A percentile compares a stretch with the other conserved stretches of the same genome.
phyloP scores from a whole-genome alignment of 2,329 filamentous ascomycete species.

The Mycosphaerella sp. region DNA sequence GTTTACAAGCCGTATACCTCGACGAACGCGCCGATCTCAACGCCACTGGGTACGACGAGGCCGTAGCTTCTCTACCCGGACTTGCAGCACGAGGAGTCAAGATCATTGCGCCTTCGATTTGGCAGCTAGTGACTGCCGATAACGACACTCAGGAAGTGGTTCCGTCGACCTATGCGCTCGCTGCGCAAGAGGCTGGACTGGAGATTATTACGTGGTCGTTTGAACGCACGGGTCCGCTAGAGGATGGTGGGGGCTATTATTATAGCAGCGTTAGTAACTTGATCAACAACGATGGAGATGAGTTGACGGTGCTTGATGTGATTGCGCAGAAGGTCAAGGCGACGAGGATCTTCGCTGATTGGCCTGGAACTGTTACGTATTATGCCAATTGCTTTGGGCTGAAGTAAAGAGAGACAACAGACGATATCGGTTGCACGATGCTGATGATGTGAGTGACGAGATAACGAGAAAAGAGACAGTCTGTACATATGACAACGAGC shows the following conservation, averaged over 20 bases:
- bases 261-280: constrained; percentile 47
- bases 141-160: constrained; percentile 50
- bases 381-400: constrained; percentile 63
- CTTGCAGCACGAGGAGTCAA: constrained; percentile 55
- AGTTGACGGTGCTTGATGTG: constrained; percentile 61
- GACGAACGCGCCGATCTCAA: constrained; percentile 54
- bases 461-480: too few relatives aligned
- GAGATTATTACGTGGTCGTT: constrained; percentile 64
- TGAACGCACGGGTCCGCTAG: constrained; percentile 58
- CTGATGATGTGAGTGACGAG: too few relatives aligned
- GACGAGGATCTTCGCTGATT: constrained; percentile 60
- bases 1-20: constrained; percentile 57
- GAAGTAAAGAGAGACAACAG: neutral
- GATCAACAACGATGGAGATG: constrained; percentile 58
- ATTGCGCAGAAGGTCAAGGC: constrained; percentile 57
- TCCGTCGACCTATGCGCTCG: constrained; percentile 57
- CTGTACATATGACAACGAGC: too few relatives aligned
- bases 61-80: constrained; percentile 51
- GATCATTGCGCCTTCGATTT: constrained; percentile 58
- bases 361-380: constrained; percentile 62
- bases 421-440: too few relatives aligned
- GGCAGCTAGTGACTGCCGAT: constrained; percentile 52
- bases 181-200: constrained; percentile 55
- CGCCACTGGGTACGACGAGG: constrained; percentile 46
- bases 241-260: constrained; percentile 52